These are phyloP conservation scores for Fusarium newnesense DNA, from an alignment of 2,329 filamentous ascomycete genomes.

Conservation along the genomic window DNA sequence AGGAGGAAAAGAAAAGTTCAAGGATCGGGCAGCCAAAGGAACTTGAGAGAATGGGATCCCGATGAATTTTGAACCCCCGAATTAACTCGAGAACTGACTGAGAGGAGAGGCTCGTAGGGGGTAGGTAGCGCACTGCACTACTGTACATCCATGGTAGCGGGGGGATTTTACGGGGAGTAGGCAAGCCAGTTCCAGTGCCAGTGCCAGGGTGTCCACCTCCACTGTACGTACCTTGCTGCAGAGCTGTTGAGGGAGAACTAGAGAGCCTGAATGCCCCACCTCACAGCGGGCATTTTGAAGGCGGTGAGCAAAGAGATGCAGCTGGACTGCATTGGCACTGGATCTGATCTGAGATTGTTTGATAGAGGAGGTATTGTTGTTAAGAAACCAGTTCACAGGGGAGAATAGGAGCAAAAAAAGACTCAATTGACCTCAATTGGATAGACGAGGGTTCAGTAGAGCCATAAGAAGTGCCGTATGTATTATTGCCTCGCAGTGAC, in stretches of 20 bases:
- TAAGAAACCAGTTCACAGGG: neutral
- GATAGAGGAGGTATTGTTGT: slow-evolving; percentile 7
- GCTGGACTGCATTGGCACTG: slow-evolving; percentile 11
- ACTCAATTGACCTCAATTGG: neutral
- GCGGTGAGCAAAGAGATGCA: slow-evolving; percentile 37
- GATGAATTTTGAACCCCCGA: slow-evolving; percentile 43
- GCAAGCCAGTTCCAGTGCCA: neutral
- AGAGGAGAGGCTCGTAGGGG: slow-evolving; percentile 22
- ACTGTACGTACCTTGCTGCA: slow-evolving; percentile 11
- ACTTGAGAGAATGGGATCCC: slow-evolving; percentile 27
- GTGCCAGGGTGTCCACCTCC: slow-evolving; percentile 28
- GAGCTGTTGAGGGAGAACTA: slow-evolving; percentile 20
- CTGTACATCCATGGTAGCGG: slow-evolving; percentile 18
- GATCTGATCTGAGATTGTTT: neutral
- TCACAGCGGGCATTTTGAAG: slow-evolving; percentile 42
- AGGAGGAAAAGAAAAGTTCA: slow-evolving; percentile 3
- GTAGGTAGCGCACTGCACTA: slow-evolving; percentile 9
- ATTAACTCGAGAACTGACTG: slow-evolving; percentile 35
- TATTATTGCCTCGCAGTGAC: neutral
- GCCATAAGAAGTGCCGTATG: neutral
- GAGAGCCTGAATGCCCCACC: slow-evolving; percentile 30
- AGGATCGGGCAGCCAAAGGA: slow-evolving; percentile 35
- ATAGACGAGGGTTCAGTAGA: neutral
- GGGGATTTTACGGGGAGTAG: slow-evolving; percentile 24
- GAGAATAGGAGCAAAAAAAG: neutral